Conservation (phyloP, 2,329 filamentous ascomycete species). For the Fusarium burgessii region DNA sequence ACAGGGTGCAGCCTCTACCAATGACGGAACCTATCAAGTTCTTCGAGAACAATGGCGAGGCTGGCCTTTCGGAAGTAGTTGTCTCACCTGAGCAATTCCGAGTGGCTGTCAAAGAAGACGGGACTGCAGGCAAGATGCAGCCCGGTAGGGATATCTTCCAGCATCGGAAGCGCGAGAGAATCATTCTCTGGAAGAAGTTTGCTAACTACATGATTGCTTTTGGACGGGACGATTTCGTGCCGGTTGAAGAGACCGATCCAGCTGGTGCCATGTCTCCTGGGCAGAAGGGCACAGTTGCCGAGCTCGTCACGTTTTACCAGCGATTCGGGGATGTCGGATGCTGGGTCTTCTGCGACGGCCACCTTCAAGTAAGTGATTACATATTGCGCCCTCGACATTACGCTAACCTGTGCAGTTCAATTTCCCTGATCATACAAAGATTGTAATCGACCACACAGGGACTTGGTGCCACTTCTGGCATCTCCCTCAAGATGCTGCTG, state of each 20-base stretch:
- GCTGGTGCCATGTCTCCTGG: slow-evolving; percentile 56
- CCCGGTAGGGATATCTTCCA: slow-evolving; percentile 74
- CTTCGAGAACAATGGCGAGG: slow-evolving; percentile 76
- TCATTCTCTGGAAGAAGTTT: slow-evolving; percentile 79
- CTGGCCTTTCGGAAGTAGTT: slow-evolving; percentile 72
- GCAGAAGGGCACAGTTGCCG: slow-evolving; percentile 56
- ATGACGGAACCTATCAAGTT: slow-evolving; percentile 75
- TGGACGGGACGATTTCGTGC: slow-evolving; percentile 74
- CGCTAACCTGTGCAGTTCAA: slow-evolving; percentile 72
- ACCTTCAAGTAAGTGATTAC: slow-evolving; percentile 70
- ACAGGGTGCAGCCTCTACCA: slow-evolving; percentile 72
- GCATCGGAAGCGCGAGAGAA: slow-evolving; percentile 73
- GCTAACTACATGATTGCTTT: slow-evolving; percentile 81
- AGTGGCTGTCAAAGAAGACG: slow-evolving; percentile 66
- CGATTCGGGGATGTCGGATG: slow-evolving; percentile 83
- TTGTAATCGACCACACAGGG: slow-evolving; percentile 81
- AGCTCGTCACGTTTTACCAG: slow-evolving; percentile 84
- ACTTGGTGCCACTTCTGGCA: slow-evolving; percentile 83
- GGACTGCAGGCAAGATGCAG: slow-evolving; percentile 70
- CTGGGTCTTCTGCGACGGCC: slow-evolving; percentile 84
- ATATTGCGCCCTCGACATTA: background rate
- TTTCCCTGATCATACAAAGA: slow-evolving; percentile 89
- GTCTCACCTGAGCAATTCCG: slow-evolving; percentile 73
- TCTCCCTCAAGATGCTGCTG: slow-evolving; percentile 76
- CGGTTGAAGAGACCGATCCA: slow-evolving; percentile 59